Base-by-base conservation (phyloP, 1,284 basidiomycete species). In the Jaminaea rosea region DNA sequence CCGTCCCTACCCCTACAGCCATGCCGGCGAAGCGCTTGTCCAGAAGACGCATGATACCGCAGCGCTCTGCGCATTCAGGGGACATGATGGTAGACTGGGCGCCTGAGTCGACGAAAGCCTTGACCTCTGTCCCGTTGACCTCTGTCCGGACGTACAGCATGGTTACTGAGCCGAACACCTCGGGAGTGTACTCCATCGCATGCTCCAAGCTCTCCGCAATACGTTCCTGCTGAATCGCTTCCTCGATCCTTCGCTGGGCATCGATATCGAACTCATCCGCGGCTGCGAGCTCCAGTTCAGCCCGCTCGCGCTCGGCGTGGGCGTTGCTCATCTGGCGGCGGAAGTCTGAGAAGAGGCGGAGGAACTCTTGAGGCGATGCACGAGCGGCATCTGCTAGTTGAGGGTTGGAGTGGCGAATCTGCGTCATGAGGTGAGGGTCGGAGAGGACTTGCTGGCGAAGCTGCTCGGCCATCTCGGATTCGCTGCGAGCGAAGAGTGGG, bases 11-110 rank as follows among this genome's bases (percentile, higher is more conserved):
- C 23, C 94, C 94, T n/a, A 83, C 80, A 0, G 93, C 94, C 51
- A 94, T 85, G 37, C 93, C 93, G 2, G 84, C 78, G 72, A 90
- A 97, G 23, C 89, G 82, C 26, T 78, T 83, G 72, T 98, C 93
- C 13, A 97, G 75, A 24, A 98, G 80, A 4, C 93, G 85, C 89
- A 94, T 96, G 64, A 97, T 83, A 1, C 88, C 89, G 76, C 93
- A 97, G 41, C 81, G 79, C 72, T 97, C 89, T 9, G 94, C 93
- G 63, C 87, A 91, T 55, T 88, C 87, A 0, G 94, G 92, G 54
- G 86, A 92, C 83, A 97, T 94, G 77, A 97, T 96, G 0, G 93
- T 97, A 50, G 84, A 83, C 65, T 98, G 94, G 2, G 94, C 93
- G 24, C 93, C 93, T 60, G 89, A 93, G 72, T 98, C 93, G 23